Percentiles rank a stretch among this genome's conserved stretches.
Evolutionary conservation across 768 basidiomycete genomes (phyloP).

Genomic region (Leccinum sublutescens): DNA sequence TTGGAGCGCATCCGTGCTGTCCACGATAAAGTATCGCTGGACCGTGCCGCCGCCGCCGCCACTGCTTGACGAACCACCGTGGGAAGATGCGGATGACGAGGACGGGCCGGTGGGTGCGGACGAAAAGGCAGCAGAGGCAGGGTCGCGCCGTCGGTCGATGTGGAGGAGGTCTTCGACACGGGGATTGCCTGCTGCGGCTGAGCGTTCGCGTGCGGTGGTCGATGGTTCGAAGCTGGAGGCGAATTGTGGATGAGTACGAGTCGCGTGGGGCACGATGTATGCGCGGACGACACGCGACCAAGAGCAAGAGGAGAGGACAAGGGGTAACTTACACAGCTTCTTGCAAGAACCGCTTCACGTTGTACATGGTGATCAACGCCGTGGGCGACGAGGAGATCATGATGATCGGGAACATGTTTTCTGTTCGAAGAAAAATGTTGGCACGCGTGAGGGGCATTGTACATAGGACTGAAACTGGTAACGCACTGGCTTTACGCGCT

Average conservation of each 20-base stretch:
- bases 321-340: conserved; percentile 63
- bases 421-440: conserved; percentile 32
- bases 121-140: conserved; percentile 21
- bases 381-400: conserved; percentile 95
- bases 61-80: conserved; percentile 16
- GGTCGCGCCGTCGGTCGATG: conserved; percentile 82
- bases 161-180: conserved; percentile 81
- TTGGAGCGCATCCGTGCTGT: conserved; percentile 86
- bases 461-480: background rate
- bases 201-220: conserved; percentile 68
- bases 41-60: conserved; percentile 23
- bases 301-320: background rate
- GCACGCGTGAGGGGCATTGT: too few species aligned
- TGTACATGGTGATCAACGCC: conserved; percentile 95
- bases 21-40: conserved; percentile 82
- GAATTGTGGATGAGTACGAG: background rate
- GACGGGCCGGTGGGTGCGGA: conserved; percentile 9
- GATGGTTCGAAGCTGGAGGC: conserved; percentile 65
- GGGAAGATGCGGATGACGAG: conserved; percentile 13
- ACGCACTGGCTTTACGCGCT: conserved; percentile 70
- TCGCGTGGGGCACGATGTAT: background rate
- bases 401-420: conserved; percentile 87
- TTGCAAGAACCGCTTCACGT: conserved; percentile 91
- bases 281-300: background rate
- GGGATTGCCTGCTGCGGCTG: conserved; percentile 66